Conservation (phyloP, 805 yeast genomes). For the Millerozyma miso region DNA sequence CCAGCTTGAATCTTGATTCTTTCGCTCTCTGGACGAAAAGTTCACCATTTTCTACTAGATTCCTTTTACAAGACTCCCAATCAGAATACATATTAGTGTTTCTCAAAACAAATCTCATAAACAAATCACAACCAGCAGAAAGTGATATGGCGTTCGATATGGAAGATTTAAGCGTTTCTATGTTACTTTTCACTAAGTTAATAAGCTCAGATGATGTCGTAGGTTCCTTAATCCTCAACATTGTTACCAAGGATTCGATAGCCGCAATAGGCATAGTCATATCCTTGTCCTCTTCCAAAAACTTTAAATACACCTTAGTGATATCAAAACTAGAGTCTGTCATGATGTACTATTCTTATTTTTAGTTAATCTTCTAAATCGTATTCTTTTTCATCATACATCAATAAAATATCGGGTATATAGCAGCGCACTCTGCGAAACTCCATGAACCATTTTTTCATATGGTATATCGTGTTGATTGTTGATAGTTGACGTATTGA, state of each 20-base stretch:
- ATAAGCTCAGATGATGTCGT: conserved; percentile 91
- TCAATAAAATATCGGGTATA: not conserved
- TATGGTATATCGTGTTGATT: too few relatives aligned
- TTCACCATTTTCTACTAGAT: conserved; percentile 90
- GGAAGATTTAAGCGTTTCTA: conserved; percentile 65
- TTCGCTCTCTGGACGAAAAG: conserved; percentile 88
- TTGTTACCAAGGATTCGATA: conserved; percentile 85
- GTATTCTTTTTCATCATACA: not conserved
- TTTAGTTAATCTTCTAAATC: not conserved
- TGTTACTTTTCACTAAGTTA: conserved; percentile 72
- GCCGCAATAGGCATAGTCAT: conserved; percentile 99
- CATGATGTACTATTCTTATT: conserved; percentile 1
- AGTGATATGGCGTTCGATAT: conserved; percentile 90
- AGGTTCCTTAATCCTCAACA: conserved; percentile 79
- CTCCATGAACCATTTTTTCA: too few relatives aligned
- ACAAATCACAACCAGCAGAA: conserved; percentile 96
- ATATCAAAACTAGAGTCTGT: conserved; percentile 57
- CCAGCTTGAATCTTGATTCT: conserved; percentile 81
- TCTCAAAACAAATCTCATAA: conserved; percentile 87
- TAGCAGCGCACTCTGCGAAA: not conserved
- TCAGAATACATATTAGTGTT: conserved; percentile 84
- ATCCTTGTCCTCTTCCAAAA: conserved; percentile 85
- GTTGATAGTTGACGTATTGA: too few relatives aligned
- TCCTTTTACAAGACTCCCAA: conserved; percentile 90
- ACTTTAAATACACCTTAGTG: conserved; percentile 71